Evolutionary conservation across 495 filamentous ascomycete species (phyloP).

Genomic region (Hyaloscypha bicolor): DNA sequence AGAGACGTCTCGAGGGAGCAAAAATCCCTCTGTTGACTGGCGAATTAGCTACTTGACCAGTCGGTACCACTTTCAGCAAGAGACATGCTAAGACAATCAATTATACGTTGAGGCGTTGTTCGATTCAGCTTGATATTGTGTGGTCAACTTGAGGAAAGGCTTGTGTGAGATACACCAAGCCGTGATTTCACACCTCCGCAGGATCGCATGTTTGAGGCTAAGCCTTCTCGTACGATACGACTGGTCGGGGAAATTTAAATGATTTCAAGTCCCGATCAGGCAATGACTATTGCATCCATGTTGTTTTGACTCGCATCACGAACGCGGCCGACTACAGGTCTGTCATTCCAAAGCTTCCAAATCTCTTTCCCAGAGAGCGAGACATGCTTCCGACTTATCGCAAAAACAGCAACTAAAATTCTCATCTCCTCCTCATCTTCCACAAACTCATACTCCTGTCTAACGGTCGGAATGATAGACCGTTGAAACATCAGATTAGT

Average conservation of each 20-base stretch:
- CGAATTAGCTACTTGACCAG: too few species aligned
- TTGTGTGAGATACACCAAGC: too few species aligned
- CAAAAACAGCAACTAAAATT: constrained; percentile 11
- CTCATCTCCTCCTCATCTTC: neutral
- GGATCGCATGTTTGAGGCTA: too few species aligned
- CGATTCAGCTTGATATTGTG: too few species aligned
- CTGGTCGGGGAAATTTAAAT: neutral
- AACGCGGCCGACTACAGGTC: neutral
- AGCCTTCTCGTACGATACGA: too few species aligned
- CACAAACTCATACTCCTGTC: neutral
- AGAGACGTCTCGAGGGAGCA: too few species aligned
- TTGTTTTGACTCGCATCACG: neutral
- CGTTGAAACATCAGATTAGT: constrained; percentile 56
- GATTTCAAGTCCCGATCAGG: neutral
- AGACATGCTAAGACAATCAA: too few species aligned
- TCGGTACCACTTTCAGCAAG: too few species aligned
- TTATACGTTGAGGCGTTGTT: too few species aligned
- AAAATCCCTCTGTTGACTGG: too few species aligned
- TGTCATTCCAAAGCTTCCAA: constrained; percentile 8
- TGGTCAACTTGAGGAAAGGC: too few species aligned
- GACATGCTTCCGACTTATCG: constrained; percentile 2
- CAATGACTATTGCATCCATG: constrained; percentile 1
- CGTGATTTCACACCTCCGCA: too few species aligned
- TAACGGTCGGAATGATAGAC: constrained; percentile 52
- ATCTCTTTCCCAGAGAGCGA: neutral